These are phyloP conservation scores for Sequoiadendron giganteum DNA, from an alignment of 75 land plant species.

Conservation along the genomic window DNA sequence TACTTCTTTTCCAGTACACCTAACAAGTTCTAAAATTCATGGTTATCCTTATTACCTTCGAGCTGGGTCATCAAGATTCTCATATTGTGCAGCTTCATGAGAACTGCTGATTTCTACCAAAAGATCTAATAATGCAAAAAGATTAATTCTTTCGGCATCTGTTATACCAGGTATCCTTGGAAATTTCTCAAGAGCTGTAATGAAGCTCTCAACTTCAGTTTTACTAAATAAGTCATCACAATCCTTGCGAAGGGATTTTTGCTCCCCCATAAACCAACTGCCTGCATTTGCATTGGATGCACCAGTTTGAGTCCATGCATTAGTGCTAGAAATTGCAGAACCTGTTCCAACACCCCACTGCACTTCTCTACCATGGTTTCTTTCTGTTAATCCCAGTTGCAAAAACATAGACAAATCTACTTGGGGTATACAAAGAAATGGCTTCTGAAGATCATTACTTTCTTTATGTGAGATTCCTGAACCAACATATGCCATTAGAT, in stretches of 20 bases:
- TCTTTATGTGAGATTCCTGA: constrained; percentile 6
- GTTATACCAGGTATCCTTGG: constrained; percentile 27
- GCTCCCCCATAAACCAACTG: constrained; percentile 2
- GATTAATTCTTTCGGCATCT: constrained; percentile 44
- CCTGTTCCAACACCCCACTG: constrained; percentile 34
- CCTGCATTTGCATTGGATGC: not conserved
- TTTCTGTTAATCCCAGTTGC: constrained; percentile 19
- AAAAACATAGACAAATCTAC: constrained; percentile 41
- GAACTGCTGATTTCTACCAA: constrained; percentile 56
- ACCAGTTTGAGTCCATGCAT: not conserved
- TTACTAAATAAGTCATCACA: not conserved
- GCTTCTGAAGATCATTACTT: not conserved
- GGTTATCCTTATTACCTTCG: constrained; percentile 50
- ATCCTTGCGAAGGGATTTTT: constrained; percentile 13
- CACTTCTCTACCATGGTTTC: constrained; percentile 16
- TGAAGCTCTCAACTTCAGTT: constrained; percentile 28
- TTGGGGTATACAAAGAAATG: constrained; percentile 15
- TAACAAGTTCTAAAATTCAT: not conserved
- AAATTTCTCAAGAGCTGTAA: constrained; percentile 40
- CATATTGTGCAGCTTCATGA: constrained; percentile 46
- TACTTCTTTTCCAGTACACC: not conserved
- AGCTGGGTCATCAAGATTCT: constrained; percentile 83
- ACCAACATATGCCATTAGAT: constrained; percentile 44
- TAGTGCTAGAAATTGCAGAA: constrained; percentile 1
- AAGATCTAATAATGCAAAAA: constrained; percentile 66